Evolutionary conservation across 208 protist genomes (phyloP).

Genomic region (Wallacemonas sp.): DNA sequence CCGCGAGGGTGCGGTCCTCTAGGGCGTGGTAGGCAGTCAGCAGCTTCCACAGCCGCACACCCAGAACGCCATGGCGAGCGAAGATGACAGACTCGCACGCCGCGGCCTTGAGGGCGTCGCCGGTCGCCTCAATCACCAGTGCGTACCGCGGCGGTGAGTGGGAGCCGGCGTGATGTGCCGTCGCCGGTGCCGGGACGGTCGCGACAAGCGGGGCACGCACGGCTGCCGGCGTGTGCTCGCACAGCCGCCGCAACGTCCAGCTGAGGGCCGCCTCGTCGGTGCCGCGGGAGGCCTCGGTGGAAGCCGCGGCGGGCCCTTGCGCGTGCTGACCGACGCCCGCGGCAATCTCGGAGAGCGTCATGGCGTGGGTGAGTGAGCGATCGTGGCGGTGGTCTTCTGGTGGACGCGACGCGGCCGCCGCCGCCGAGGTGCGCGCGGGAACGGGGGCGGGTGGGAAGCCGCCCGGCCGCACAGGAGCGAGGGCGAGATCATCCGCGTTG

Average conservation of each 20-base stretch:
- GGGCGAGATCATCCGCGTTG: slow-evolving; percentile 27
- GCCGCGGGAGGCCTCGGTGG: slow-evolving; percentile 4
- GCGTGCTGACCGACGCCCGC: slow-evolving; percentile 10
- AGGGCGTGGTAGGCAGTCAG: slow-evolving; percentile 66
- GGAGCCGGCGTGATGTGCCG: neutral
- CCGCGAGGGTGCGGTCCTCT: slow-evolving; percentile 75
- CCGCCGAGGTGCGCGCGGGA: neutral
- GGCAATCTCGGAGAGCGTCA: slow-evolving; percentile 8
- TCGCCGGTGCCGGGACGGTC: neutral
- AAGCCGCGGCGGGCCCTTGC: slow-evolving; percentile 9
- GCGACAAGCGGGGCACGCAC: slow-evolving; percentile 11
- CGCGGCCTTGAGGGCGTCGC: slow-evolving; percentile 38
- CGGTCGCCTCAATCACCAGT: slow-evolving; percentile 27
- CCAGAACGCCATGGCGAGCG: slow-evolving; percentile 71
- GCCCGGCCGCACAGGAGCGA: slow-evolving; percentile 9
- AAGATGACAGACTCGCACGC: slow-evolving; percentile 73
- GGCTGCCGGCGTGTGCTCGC: slow-evolving; percentile 19
- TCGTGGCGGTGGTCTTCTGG: too few relatives aligned
- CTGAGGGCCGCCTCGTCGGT: slow-evolving; percentile 19
- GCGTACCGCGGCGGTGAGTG: slow-evolving; percentile 6
- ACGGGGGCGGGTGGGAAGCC: slow-evolving; percentile 15
- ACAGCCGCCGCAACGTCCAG: slow-evolving; percentile 19
- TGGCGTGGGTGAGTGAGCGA: neutral
- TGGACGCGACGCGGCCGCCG: neutral
- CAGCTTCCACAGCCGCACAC: slow-evolving; percentile 77